phyloP scores from a whole-genome alignment of 2,329 filamentous ascomycete genomes.

The Teratosphaeria destructans region DNA sequence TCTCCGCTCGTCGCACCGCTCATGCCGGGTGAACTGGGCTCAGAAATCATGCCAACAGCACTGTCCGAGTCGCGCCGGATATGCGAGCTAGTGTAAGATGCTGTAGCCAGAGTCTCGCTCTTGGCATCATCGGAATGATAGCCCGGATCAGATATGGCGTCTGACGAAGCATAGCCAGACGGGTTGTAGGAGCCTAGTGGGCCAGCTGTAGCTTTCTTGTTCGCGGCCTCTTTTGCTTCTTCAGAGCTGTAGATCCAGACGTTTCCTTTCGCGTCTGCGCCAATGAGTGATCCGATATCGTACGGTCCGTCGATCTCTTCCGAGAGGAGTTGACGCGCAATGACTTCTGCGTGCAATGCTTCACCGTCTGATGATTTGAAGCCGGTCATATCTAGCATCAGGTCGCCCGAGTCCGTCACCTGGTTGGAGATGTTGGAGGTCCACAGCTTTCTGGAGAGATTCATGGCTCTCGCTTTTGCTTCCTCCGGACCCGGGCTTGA shows the following conservation, averaged over 20 bases:
- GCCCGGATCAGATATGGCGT: slow-evolving; percentile 82
- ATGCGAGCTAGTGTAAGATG: slow-evolving; percentile 35
- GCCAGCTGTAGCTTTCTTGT: slow-evolving; percentile 43
- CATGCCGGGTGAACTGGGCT: slow-evolving; percentile 38
- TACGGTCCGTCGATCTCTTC: slow-evolving; percentile 92
- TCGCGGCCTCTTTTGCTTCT: slow-evolving; percentile 83
- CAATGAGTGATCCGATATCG: slow-evolving; percentile 90
- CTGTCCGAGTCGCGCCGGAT: slow-evolving; percentile 58
- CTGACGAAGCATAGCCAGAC: slow-evolving; percentile 49
- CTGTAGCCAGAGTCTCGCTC: slow-evolving; percentile 29
- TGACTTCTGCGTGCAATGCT: slow-evolving; percentile 79
- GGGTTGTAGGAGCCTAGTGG: slow-evolving; percentile 41
- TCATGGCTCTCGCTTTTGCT: slow-evolving; percentile 71
- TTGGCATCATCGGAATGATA: slow-evolving; percentile 85
- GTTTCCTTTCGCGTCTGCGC: slow-evolving; percentile 89
- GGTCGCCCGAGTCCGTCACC: slow-evolving; percentile 83
- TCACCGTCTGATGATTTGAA: slow-evolving; percentile 94
- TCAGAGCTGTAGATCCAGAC: slow-evolving; percentile 99
- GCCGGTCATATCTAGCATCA: slow-evolving; percentile 97
- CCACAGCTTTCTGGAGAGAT: slow-evolving; percentile 76
- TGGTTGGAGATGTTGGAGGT: slow-evolving; percentile 85
- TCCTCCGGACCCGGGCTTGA: slow-evolving; percentile 40
- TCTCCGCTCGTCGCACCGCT: slow-evolving; percentile 42
- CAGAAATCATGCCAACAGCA: slow-evolving; percentile 56
- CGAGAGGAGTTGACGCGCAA: slow-evolving; percentile 82